Evolutionary conservation across 2,329 filamentous ascomycete genomes (phyloP).

Genomic region (Botrytis byssoidea): DNA sequence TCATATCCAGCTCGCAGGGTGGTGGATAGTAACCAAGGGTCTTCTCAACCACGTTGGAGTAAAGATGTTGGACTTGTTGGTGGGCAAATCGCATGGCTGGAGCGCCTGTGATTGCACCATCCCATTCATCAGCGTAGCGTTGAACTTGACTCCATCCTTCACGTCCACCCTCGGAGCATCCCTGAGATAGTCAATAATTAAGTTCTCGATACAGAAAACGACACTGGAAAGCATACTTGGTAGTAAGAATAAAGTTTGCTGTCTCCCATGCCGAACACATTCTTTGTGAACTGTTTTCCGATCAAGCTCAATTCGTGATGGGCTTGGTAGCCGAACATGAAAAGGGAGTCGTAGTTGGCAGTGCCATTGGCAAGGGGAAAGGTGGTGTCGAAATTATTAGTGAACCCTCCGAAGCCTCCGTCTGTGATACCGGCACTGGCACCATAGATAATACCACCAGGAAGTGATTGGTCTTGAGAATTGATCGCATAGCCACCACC

Average conservation of each 20-base stretch:
- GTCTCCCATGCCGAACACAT: constrained; percentile 42
- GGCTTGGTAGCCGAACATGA: constrained; percentile 44
- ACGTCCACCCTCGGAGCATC: constrained; percentile 49
- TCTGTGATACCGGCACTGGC: constrained; percentile 49
- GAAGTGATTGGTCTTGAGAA: too few species aligned
- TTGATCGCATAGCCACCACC: too few species aligned
- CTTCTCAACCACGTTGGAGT: constrained; percentile 42
- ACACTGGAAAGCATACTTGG: constrained; percentile 34
- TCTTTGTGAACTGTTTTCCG: constrained; percentile 46
- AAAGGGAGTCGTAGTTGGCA: constrained; percentile 39
- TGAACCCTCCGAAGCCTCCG: constrained; percentile 48
- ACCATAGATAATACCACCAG: constrained; percentile 36
- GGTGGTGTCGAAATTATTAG: constrained; percentile 41
- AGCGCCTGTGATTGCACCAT: constrained; percentile 47
- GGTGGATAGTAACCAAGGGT: constrained; percentile 45
- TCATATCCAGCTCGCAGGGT: constrained; percentile 48
- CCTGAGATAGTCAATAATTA: constrained; percentile 24
- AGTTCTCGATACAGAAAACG: background rate
- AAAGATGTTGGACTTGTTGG: constrained; percentile 47
- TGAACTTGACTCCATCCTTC: constrained; percentile 49
- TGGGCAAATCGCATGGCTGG: constrained; percentile 48
- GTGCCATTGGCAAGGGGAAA: constrained; percentile 44
- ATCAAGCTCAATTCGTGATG: constrained; percentile 42
- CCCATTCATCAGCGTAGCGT: constrained; percentile 43
- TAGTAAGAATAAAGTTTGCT: constrained; percentile 28